Evolutionary conservation across 768 basidiomycete species (phyloP), one percentile per base, ranked within the genome.

Genomic region (Russula earlei): DNA sequence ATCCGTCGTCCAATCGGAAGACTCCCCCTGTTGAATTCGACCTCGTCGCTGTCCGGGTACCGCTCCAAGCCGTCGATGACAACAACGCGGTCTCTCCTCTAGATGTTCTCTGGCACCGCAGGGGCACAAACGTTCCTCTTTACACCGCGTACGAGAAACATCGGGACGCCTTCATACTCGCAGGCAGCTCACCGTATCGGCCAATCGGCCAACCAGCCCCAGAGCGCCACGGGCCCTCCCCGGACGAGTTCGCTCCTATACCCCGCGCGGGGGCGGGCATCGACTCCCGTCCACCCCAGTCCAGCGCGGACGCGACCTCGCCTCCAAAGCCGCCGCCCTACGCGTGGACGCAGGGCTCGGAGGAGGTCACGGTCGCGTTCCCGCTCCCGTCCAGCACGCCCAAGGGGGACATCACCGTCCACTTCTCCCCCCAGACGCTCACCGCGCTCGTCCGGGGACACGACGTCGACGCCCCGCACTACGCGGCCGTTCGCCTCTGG

Each of bases 341-440:
- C 69, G 90, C 91, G 1, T 99, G 95, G 95, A 89, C 83, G 0
- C 95, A 99, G 66, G 83, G 85, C 4, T 68, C 80, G 1, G 91
- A 93, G 66, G 81, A 88, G 0, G 74, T 98, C 48, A 92, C 89
- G 0, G 69, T 98, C 41, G 84, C 83, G 0, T 83, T 98, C 65
- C 82, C 90, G 5, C 75, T 96, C n/a, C 90, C 90, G 1, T 78
- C 86, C 0, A 74, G 71, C 49, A 87, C 83, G 0, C 68, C 76
- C 1, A 85, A 81, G 56, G 74, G 76, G 22, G 72, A 75, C 42
- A 87, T 95, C 67, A 79, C 75, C 59, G 81, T 90, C 37, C 69
- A 74, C 0, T 85, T 94, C 67, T 79, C 83, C 8, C 71, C 76
- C 5, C 77, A 77, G 58, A 79, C 81, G 22, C 69, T 95, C 46